Evolutionary conservation across 164 flowering plant genomes (phyloP).

Genomic region (Magnolia changhungtana): DNA sequence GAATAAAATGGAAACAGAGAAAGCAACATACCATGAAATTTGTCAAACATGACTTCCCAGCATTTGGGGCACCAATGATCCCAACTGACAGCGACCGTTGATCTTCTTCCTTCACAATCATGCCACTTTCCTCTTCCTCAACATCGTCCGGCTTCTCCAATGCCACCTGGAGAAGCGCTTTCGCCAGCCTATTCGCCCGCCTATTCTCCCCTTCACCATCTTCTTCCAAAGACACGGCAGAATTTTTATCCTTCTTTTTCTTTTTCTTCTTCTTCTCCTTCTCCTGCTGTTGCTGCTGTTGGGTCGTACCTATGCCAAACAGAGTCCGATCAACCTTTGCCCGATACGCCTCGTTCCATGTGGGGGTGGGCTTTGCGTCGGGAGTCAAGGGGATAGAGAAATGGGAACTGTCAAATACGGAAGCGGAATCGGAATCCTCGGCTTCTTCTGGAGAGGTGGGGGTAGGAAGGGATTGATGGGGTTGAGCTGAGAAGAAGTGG

Average conservation of each 20-base stretch:
- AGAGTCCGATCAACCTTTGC: conserved; percentile 42
- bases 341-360: conserved; percentile 67
- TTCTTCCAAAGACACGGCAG: conserved; percentile 13
- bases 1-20: background rate
- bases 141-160: conserved; percentile 48
- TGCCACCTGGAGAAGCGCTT: conserved; percentile 59
- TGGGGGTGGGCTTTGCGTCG: conserved; percentile 17
- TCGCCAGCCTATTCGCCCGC: conserved; percentile 43
- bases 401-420: conserved; percentile 60
- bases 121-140: conserved; percentile 34
- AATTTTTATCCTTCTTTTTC: conserved; percentile 14
- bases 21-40: conserved; percentile 66
- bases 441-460: conserved; percentile 10
- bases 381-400: conserved; percentile 31
- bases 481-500: conserved; percentile 50
- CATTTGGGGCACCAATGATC: conserved; percentile 93
- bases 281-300: background rate
- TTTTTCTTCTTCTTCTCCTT: background rate
- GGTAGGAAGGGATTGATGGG: background rate
- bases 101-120: conserved; percentile 73
- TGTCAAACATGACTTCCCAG: conserved; percentile 90
- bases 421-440: conserved; percentile 4
- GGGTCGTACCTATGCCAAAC: conserved; percentile 35
- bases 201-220: conserved; percentile 38
- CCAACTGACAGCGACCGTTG: conserved; percentile 89